Evolutionary conservation across 495 filamentous ascomycete genomes (phyloP), one percentile per base, ranked within the genome.

Genomic region (Hypoxylon cercidicola): DNA sequence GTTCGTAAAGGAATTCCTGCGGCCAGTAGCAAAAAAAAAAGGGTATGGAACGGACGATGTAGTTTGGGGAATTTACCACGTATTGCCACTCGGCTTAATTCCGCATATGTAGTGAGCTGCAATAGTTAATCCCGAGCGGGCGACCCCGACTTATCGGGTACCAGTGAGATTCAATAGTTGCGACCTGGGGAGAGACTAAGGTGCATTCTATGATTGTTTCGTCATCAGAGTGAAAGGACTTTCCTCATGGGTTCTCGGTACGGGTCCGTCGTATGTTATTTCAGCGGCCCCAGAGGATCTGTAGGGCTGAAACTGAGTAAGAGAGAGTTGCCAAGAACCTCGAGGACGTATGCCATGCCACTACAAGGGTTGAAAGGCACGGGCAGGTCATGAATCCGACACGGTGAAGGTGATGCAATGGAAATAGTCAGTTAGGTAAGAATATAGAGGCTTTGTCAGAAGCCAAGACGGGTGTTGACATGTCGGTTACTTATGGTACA

Each of bases 281-380:
- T 44, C 7, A 39, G 44, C 45, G 46, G 48, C 25, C 37, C 40
- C 53, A 37, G 55, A 59, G 58, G 59, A 68, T 67, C 19, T 23
- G 37, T 63, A 63, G 53, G 64, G 64, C 59, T 68, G 59, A 68
- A 52, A 60, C 64, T 63, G 64, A 63, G 52, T 41, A 39, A 18
- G 13, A 23, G 23, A 2, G 2, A 11, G 30, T n/a, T 20, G 15
- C 19, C 5, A 47, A 47, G 41, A 19, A 32, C 3, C 9, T 4
- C 3, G 30, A 32, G 30, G 7, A 32, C 30, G 30, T 32, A 32
- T 2, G 5, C 23, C 30, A 32, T n/a, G n/a, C 30, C 10, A 32
- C 30, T 7, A 32, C 30, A 4, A 32, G 10, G 10, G 30, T 11
- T 32, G 8, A 32, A 32, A 32, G 30, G 30, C 9, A 32, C 30